Evolutionary conservation across 2,329 filamentous ascomycete genomes (phyloP).

Genomic region (Fusarium odoratissimum): DNA sequence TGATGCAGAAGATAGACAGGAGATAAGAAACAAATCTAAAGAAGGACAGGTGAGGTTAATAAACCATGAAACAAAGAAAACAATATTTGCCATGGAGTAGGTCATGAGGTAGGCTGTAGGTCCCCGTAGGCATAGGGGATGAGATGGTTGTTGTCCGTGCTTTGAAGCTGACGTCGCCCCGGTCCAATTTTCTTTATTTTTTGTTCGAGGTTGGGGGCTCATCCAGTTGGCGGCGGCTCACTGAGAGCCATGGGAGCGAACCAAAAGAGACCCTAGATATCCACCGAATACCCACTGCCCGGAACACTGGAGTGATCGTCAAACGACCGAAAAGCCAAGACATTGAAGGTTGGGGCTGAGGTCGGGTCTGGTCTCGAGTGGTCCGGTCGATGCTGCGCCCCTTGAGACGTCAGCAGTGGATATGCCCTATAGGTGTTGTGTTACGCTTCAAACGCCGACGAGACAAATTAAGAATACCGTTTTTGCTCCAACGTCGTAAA

Average conservation of each 20-base stretch:
- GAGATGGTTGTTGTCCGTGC: conserved; percentile 32
- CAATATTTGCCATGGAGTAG: conserved; percentile 3
- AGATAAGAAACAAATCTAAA: conserved; percentile 9
- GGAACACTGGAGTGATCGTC: conserved; percentile 21
- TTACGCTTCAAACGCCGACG: conserved; percentile 26
- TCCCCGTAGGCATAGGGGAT: not conserved
- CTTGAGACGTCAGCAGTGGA: conserved; percentile 46
- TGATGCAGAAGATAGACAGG: conserved; percentile 5
- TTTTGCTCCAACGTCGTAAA: not conserved
- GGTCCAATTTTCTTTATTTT: conserved; percentile 30
- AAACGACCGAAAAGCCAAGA: conserved; percentile 28
- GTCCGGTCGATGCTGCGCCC: conserved; percentile 38
- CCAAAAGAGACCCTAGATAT: conserved; percentile 9
- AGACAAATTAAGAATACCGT: conserved; percentile 25
- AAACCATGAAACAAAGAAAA: conserved; percentile 30
- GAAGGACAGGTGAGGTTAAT: conserved; percentile 15
- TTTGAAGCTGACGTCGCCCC: conserved; percentile 43
- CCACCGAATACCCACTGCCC: not conserved
- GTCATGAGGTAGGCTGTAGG: not conserved
- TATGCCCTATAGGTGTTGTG: conserved; percentile 9
- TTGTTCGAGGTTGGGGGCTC: conserved; percentile 19
- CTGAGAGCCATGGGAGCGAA: conserved; percentile 2
- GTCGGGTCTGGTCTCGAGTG: not conserved
- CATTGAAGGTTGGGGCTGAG: not conserved
- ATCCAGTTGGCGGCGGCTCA: not conserved